A percentile compares a stretch with the other conserved stretches of the same genome.
Evolutionary conservation across 129 eudicot genomes (phyloP).

Genomic region (Artemisia tridentata): DNA sequence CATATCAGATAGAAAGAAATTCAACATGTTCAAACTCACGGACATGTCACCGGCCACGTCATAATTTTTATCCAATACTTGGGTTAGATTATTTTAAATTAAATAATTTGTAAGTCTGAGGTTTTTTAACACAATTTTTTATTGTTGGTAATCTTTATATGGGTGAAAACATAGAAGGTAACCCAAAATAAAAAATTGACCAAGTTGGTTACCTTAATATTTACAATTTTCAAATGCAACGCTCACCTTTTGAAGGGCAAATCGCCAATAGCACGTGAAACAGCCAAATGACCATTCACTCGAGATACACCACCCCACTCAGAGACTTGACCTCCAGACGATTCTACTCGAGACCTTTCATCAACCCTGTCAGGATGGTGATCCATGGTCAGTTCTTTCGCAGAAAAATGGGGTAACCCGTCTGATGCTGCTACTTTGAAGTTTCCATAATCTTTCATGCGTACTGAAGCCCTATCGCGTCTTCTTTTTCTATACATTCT

Average conservation of each 20-base stretch:
- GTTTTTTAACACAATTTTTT: background rate
- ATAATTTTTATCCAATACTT: constrained; percentile 4
- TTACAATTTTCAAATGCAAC: constrained; percentile 1
- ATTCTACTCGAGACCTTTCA: constrained; percentile 86
- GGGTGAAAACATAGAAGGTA: background rate
- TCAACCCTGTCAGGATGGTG: constrained; percentile 98
- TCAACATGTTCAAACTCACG: background rate
- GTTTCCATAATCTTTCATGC: constrained; percentile 51
- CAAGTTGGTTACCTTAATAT: background rate
- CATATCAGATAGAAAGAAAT: background rate
- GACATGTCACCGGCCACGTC: background rate
- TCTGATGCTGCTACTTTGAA: constrained; percentile 52
- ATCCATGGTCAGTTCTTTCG: constrained; percentile 82
- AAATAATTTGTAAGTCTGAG: no score
- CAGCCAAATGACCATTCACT: constrained; percentile 91
- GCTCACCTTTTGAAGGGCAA: constrained; percentile 74
- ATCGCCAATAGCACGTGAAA: constrained; percentile 95
- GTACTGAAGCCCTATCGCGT: constrained; percentile 43
- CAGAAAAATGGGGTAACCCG: constrained; percentile 53
- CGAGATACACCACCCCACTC: constrained; percentile 93
- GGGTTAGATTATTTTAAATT: background rate
- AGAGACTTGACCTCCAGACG: constrained; percentile 81
- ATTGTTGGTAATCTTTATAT: background rate
- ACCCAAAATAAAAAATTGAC: background rate
- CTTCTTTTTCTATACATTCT: constrained; percentile 70